Base-by-base conservation (phyloP, 305 asterid genomes). In the Plantago coronopus region DNA sequence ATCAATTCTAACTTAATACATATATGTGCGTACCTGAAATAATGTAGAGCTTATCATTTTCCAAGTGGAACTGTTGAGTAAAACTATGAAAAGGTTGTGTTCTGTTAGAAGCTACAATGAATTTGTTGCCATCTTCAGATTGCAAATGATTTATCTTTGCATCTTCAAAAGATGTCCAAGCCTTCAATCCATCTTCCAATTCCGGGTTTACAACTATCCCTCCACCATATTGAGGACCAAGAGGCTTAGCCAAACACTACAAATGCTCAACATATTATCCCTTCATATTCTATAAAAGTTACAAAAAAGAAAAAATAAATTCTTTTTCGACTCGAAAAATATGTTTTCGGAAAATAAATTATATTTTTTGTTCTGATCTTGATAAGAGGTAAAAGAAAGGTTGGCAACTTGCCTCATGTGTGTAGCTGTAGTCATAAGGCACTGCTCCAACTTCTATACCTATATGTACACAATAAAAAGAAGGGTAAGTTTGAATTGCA, bases 21-120 rank as follows among this genome's bases (percentile, higher is more conserved):
- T n/a, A n/a, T n/a, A n/a, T n/a, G n/a, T n/a, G n/a, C n/a, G n/a
- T 72, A 86, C 95, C 95, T 2, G 95, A 83, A 51, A 86, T 67
- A 2, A 72, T 73, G 70, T 86, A 86, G 14, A 78, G 72, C 29
- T 57, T 73, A 0, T 72, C 76, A 37, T 81, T 72, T 0, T 81
- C 72, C 4, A 83, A 3, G 23, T 74, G 0, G 43, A 83, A 75
- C 17, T 17, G 69, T 27, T 84, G 89, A 2, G 89, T 37, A 29
- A 84, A 68, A 63, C 84, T 73, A 47, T 75, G 64, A 23, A 31
- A 55, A 0, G 79, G 21, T 18, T 55, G 48, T 4, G 29, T 75
- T 60, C 89, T 79, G 14, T 62, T 51, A 17, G 57, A 57, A 13
- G 70, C 78, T 18, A 72, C 72, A 9, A 79, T 40, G 54, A 53